Evolutionary conservation across 2,329 filamentous ascomycete species (phyloP), one percentile per base, ranked within the genome.

Genomic region (Apiospora kogelbergensis): DNA sequence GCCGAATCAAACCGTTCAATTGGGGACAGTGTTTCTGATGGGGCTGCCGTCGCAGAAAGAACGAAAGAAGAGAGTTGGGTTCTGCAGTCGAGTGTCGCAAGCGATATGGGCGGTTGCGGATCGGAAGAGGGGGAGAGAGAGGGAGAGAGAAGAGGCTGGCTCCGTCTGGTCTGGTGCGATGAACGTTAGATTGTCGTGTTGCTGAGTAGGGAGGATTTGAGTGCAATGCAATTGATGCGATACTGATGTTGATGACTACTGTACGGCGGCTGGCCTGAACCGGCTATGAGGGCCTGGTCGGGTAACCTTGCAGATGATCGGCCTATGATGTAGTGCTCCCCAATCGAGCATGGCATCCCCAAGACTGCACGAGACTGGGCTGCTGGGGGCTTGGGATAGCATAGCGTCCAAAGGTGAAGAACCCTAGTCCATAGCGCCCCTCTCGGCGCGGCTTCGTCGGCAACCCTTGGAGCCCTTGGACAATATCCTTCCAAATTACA

Each of bases 311-410:
- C 68, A 70, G 68, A 72, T 73, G 73, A 75, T 71, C 69, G 71
- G 71, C 71, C 72, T 74, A 76, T 76, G 74, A 77, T 77, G 75
- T 74, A 72, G 69, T 71, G 42, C 44, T 53, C 44, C 65, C 53
- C 53, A 37, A 60, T 60, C 53, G 30, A 60, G 53, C 53, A 60
- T 60, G 53, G 53, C 53, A 60, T 11, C 53, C 30, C 30, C 33
- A 60, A 37, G 53, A 60, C 53, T 60, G 33, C n/a, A n/a, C n/a
- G n/a, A n/a, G n/a, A n/a, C n/a, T n/a, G n/a, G n/a, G n/a, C n/a
- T n/a, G n/a, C n/a, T n/a, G 53, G 53, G 53, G 30, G 24, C 48
- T 33, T 26, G 33, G 48, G 24, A 57, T 17, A 57, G 48, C 48
- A 30, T 60, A 60, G 53, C 53, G 53, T 20, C 48, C 46, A 48